Evolutionary conservation across 1,139 yeast species (phyloP).

Genomic region (Nakaseomyces glabratus): DNA sequence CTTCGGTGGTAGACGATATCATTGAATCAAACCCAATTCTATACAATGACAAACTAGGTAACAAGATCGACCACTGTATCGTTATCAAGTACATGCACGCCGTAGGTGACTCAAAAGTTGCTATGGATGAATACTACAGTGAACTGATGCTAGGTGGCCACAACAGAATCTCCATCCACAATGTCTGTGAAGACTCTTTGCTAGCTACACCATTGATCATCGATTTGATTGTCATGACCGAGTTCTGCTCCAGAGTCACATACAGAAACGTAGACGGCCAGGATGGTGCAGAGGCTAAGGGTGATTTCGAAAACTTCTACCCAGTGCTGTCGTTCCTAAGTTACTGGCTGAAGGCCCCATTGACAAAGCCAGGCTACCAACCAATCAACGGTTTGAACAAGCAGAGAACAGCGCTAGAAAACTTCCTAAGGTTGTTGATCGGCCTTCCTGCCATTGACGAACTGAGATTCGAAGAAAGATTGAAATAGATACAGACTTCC

Average conservation of each 20-base stretch:
- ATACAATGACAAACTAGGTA: slow-evolving; percentile 74
- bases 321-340: slow-evolving; percentile 80
- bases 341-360: slow-evolving; percentile 96
- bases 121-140: slow-evolving; percentile 96
- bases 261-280: slow-evolving; percentile 44
- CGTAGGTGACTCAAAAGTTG: slow-evolving; percentile 93
- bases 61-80: slow-evolving; percentile 83
- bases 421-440: slow-evolving; percentile 78
- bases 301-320: slow-evolving; percentile 59
- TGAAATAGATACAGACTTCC: no score
- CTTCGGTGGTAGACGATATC: slow-evolving; percentile 90
- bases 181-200: slow-evolving; percentile 92
- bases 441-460: slow-evolving; percentile 89
- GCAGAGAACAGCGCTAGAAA: slow-evolving; percentile 88
- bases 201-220: slow-evolving; percentile 91
- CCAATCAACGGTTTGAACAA: slow-evolving; percentile 91
- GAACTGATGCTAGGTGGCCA: slow-evolving; percentile 98
- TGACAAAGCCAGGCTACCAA: slow-evolving; percentile 82
- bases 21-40: slow-evolving; percentile 80
- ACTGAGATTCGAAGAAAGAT: slow-evolving; percentile 88
- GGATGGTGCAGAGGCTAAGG: slow-evolving; percentile 28
- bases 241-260: slow-evolving; percentile 77
- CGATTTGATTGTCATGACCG: slow-evolving; percentile 83
- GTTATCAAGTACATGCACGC: slow-evolving; percentile 92
- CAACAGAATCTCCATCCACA: slow-evolving; percentile 86